A percentile compares a stretch with the other conserved stretches of the same genome.
Conservation (phyloP, 176 grass and related monocot species). For the Alloteropsis semialata region DNA sequence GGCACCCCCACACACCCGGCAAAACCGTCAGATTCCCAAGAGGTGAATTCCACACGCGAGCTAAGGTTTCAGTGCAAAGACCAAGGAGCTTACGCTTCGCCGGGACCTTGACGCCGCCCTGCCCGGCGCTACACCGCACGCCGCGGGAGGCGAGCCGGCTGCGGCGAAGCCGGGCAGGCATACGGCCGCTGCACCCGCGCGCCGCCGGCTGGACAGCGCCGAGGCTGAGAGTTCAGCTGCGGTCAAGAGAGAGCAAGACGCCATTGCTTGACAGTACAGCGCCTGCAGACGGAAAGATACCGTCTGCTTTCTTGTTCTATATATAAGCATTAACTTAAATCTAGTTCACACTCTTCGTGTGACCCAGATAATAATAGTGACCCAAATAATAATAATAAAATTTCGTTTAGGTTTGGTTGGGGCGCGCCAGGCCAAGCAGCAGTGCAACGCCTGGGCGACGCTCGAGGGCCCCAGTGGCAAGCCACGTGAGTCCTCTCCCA, state of each 20-base stretch:
- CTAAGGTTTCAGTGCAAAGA: not conserved
- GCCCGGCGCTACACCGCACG: constrained; percentile 32
- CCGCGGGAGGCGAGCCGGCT: not conserved
- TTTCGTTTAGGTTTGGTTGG: not conserved
- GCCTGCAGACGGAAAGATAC: too few relatives aligned
- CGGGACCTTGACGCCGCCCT: not conserved
- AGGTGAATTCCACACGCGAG: not conserved
- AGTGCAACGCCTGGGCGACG: constrained; percentile 22
- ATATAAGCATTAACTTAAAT: too few relatives aligned
- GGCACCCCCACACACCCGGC: not conserved
- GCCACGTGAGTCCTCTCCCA: too few relatives aligned
- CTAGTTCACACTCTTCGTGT: not conserved
- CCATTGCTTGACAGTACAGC: too few relatives aligned
- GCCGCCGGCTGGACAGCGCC: not conserved
- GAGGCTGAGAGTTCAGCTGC: not conserved
- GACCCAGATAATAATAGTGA: too few relatives aligned
- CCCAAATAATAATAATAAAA: too few relatives aligned
- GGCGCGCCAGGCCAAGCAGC: not conserved
- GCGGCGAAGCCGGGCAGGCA: not conserved
- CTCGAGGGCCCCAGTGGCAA: constrained; percentile 7
- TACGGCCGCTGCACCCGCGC: not conserved
- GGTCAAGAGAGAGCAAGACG: not conserved
- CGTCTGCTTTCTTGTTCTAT: too few relatives aligned
- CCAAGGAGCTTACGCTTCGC: constrained; percentile 39
- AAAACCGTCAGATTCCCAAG: not conserved